These are phyloP conservation scores for Leptomonas pyrrhocoris DNA, from an alignment of 208 protist genomes.

Conservation along the genomic window DNA sequence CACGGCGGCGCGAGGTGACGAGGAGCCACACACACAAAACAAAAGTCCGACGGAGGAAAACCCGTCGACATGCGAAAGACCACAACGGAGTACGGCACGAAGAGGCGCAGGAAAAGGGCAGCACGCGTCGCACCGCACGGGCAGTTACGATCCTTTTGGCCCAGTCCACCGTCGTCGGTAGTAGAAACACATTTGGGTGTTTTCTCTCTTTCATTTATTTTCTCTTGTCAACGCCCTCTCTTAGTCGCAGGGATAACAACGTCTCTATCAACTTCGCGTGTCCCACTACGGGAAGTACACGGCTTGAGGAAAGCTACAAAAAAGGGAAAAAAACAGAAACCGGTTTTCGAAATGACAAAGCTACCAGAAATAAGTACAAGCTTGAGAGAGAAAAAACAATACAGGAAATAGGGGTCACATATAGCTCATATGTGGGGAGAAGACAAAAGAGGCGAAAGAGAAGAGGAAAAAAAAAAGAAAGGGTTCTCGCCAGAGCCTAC, in stretches of 20 bases:
- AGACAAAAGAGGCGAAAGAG: constrained; percentile 18
- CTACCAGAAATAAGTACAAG: not conserved
- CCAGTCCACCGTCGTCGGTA: too few relatives aligned
- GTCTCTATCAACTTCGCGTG: not conserved
- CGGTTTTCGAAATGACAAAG: not conserved
- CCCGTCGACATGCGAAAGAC: too few relatives aligned
- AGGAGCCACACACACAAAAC: too few relatives aligned
- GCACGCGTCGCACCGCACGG: too few relatives aligned
- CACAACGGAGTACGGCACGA: too few relatives aligned
- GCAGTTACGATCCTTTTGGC: too few relatives aligned
- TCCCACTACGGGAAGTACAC: not conserved
- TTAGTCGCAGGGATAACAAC: too few relatives aligned
- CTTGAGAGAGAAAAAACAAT: not conserved
- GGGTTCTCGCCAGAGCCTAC: not conserved
- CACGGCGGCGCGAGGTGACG: too few relatives aligned
- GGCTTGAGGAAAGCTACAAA: not conserved
- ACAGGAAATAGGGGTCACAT: constrained; percentile 1
- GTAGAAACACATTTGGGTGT: too few relatives aligned
- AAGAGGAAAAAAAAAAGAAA: constrained; percentile 3
- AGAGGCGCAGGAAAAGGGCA: too few relatives aligned
- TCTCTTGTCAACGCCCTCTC: not conserved
- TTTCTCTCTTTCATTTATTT: not conserved
- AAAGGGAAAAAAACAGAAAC: not conserved
- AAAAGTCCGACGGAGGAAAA: too few relatives aligned
- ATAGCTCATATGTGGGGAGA: not conserved